A percentile compares a stretch with the other conserved stretches of the same genome.
Conservation (phyloP, 441 rosid species). For the Eutrema salsugineum region DNA sequence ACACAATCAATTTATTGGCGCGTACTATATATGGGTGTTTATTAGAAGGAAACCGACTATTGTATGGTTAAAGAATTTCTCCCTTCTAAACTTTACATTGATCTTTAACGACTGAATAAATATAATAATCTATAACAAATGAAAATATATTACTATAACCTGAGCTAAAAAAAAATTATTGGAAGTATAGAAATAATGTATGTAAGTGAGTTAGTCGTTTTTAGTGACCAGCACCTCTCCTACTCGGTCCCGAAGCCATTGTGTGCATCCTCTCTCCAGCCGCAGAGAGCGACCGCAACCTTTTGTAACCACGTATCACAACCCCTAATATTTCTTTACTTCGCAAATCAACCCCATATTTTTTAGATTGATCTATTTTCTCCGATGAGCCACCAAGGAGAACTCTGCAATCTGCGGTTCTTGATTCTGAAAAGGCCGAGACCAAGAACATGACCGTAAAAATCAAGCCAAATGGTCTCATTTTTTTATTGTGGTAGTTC, state of each 20-base stretch:
- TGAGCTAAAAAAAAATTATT: conserved; percentile 23
- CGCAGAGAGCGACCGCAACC: conserved; percentile 20
- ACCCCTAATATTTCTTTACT: conserved; percentile 7
- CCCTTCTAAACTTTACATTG: conserved; percentile 29
- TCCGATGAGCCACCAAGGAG: conserved; percentile 22
- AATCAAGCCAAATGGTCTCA: conserved; percentile 34
- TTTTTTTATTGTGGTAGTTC: conserved; percentile 25
- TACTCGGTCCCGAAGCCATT: conserved; percentile 70
- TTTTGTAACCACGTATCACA: conserved; percentile 20
- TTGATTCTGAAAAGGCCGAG: conserved; percentile 33
- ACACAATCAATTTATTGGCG: not conserved
- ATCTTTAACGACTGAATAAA: conserved; percentile 16
- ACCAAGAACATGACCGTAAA: conserved; percentile 36
- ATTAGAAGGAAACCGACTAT: not conserved
- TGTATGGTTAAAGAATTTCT: conserved; percentile 20
- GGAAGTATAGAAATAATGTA: conserved; percentile 3
- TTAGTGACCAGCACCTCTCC: conserved; percentile 79
- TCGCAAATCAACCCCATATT: conserved; percentile 9
- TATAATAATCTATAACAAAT: conserved; percentile 24
- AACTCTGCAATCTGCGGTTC: conserved; percentile 36
- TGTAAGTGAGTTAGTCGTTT: not conserved
- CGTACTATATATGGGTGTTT: not conserved
- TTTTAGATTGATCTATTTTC: conserved; percentile 4
- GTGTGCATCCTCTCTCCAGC: conserved; percentile 31
- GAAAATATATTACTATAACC: conserved; percentile 15